phyloP scores from a whole-genome alignment of 768 basidiomycete species.

The Lactarius akahatsu region DNA sequence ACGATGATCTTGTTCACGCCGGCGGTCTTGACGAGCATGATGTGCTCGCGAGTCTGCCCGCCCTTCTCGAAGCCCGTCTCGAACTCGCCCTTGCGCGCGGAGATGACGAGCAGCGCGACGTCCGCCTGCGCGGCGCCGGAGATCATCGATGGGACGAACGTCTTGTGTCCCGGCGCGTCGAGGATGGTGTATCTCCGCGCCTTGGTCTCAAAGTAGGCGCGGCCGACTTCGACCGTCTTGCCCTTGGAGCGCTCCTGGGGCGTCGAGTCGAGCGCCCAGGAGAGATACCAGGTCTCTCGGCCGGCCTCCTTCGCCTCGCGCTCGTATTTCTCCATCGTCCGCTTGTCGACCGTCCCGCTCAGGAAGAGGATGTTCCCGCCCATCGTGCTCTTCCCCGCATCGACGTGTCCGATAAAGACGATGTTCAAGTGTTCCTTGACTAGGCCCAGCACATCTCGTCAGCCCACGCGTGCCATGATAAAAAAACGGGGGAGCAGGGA shows the following conservation, averaged over 20 bases:
- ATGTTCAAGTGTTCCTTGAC: constrained; percentile 93
- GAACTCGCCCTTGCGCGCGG: constrained; percentile 97
- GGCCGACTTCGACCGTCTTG: constrained; percentile 97
- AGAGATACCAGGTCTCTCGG: constrained; percentile 96
- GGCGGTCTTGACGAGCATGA: constrained; percentile 98
- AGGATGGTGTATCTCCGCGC: constrained; percentile 92
- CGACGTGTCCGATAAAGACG: constrained; percentile 99
- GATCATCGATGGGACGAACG: constrained; percentile 98
- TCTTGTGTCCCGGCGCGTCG: constrained; percentile 99
- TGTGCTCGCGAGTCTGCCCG: constrained; percentile 96
- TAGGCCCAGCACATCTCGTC: constrained; percentile 34
- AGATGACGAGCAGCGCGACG: constrained; percentile 93
- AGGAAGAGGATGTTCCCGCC: constrained; percentile 94
- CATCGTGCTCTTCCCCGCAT: constrained; percentile 98
- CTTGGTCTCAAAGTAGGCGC: constrained; percentile 93
- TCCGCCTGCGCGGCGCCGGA: constrained; percentile 98
- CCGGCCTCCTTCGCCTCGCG: constrained; percentile 97
- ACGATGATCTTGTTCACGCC: constrained; percentile 89
- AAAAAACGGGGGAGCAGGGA: neutral
- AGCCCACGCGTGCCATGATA: constrained; percentile 6
- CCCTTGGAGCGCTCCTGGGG: constrained; percentile 93
- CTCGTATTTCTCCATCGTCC: constrained; percentile 99
- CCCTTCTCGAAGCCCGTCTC: constrained; percentile 99
- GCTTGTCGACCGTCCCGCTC: constrained; percentile 93
- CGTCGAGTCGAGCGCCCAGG: constrained; percentile 98